Percentiles rank a stretch among this genome's conserved stretches.
Conservation (phyloP, 2,329 filamentous ascomycete genomes). For the Xylariaceae sp. region DNA sequence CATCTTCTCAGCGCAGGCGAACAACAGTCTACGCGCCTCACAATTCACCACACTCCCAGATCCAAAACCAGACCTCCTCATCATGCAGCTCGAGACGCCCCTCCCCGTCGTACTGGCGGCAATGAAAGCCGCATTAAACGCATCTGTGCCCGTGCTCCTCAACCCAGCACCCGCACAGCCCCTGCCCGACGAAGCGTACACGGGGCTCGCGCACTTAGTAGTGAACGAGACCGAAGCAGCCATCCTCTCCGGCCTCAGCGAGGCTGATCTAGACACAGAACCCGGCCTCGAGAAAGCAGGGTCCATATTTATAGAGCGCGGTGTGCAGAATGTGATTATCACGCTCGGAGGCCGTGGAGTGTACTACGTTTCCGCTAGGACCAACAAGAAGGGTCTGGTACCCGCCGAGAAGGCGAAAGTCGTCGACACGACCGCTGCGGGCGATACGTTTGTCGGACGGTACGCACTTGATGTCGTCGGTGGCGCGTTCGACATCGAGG, state of each 20-base stretch:
- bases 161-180: slow-evolving; percentile 78
- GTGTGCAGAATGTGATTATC: slow-evolving; percentile 74
- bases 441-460: slow-evolving; percentile 88
- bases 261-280: slow-evolving; percentile 45
- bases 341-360: slow-evolving; percentile 81
- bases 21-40: slow-evolving; percentile 45
- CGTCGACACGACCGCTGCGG: slow-evolving; percentile 89
- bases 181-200: slow-evolving; percentile 64
- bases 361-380: slow-evolving; percentile 52
- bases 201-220: slow-evolving; percentile 70
- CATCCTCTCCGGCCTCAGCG: slow-evolving; percentile 58
- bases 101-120: slow-evolving; percentile 61
- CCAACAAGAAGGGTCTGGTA: slow-evolving; percentile 45
- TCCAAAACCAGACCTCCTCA: slow-evolving; percentile 56
- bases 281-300: slow-evolving; percentile 47
- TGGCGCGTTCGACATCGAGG: slow-evolving; percentile 48
- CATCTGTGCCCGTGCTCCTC: slow-evolving; percentile 62
- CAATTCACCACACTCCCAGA: slow-evolving; percentile 33
- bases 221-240: slow-evolving; percentile 89
- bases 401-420: slow-evolving; percentile 68
- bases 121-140: slow-evolving; percentile 45
- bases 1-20: slow-evolving; percentile 68
- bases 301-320: slow-evolving; percentile 59
- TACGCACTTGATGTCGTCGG: slow-evolving; percentile 72
- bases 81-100: slow-evolving; percentile 78